Evolutionary conservation across 495 filamentous ascomycete species (phyloP).

Genomic region (Annulohypoxylon maeteangense): DNA sequence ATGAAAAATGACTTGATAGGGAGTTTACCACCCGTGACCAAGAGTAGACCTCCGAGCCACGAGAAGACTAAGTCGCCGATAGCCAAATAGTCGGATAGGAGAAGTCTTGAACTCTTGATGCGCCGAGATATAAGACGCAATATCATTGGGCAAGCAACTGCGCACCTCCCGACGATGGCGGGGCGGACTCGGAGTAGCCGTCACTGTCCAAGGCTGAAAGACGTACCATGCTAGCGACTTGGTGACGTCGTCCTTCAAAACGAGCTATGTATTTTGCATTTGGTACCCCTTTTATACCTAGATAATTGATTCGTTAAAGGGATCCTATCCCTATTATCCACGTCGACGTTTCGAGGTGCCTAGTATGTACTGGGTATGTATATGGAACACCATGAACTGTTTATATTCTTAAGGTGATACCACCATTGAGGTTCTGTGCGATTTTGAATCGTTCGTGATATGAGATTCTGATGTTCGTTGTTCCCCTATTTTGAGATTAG

Average conservation of each 20-base stretch:
- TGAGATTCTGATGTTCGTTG: not conserved
- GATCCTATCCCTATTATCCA: not conserved
- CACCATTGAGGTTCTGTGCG: too few species aligned
- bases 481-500: not conserved
- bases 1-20: not conserved
- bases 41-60: not conserved
- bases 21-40: not conserved
- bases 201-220: not conserved
- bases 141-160: not conserved
- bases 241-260: not conserved
- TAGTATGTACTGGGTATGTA: not conserved
- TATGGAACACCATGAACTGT: not conserved
- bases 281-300: not conserved
- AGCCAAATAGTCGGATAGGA: constrained; percentile 2
- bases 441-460: not conserved
- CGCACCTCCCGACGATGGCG: not conserved
- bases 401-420: not conserved
- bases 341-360: not conserved
- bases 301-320: not conserved
- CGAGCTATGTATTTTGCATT: not conserved
- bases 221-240: not conserved
- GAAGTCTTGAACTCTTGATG: not conserved
- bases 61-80: not conserved
- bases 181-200: too few species aligned
- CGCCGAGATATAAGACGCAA: constrained; percentile 3